These are phyloP conservation scores for Physaria fendleri DNA, from an alignment of 345 rosid species.

Conservation along the genomic window DNA sequence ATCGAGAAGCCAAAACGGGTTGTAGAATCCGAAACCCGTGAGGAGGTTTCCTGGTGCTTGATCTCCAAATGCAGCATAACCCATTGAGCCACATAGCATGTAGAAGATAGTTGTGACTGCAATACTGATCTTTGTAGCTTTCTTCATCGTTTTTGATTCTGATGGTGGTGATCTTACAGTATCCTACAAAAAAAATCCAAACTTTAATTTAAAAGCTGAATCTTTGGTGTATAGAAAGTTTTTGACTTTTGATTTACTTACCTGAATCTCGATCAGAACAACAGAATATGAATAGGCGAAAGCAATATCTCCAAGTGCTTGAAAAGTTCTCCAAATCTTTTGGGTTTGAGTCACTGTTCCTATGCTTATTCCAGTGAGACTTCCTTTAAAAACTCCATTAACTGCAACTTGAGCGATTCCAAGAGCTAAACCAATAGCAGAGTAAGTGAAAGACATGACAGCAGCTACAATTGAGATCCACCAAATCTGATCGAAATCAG, in stretches of 20 bases:
- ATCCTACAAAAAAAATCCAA: constrained; percentile 18
- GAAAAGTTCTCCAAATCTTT: constrained; percentile 76
- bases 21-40: constrained; percentile 68
- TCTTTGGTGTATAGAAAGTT: neutral
- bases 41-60: constrained; percentile 64
- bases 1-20: constrained; percentile 73
- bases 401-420: constrained; percentile 71
- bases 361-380: constrained; percentile 65
- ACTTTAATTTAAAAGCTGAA: neutral
- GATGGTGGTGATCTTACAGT: constrained; percentile 43
- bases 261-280: constrained; percentile 84
- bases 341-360: constrained; percentile 58
- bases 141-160: constrained; percentile 40
- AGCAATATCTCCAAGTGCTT: constrained; percentile 82
- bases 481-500: constrained; percentile 77
- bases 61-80: constrained; percentile 72
- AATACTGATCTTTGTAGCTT: constrained; percentile 36
- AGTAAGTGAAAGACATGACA: constrained; percentile 92
- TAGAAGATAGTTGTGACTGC: constrained; percentile 39
- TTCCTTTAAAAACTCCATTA: constrained; percentile 53
- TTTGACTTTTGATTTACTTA: constrained; percentile 3
- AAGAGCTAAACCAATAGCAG: constrained; percentile 79
- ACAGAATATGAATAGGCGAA: constrained; percentile 77
- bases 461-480: constrained; percentile 93
- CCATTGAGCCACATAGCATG: constrained; percentile 64